These are phyloP conservation scores for Pyronema domesticum DNA, from an alignment of 495 filamentous ascomycete species.

Conservation along the genomic window DNA sequence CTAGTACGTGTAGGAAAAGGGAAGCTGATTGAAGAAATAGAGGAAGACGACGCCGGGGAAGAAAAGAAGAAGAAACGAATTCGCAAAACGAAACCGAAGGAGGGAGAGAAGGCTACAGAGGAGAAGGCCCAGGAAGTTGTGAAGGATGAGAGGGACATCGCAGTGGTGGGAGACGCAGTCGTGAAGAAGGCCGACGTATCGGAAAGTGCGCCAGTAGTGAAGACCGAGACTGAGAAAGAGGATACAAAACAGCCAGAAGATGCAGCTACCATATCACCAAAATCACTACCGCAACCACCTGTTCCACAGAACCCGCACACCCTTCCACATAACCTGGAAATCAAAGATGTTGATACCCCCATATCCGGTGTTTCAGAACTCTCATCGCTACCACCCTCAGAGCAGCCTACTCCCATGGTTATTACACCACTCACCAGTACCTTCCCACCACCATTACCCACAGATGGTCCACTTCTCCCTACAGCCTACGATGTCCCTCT, in stretches of 20 bases:
- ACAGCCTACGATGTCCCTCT: background rate
- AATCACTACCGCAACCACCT: too few relatives aligned
- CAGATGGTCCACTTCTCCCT: background rate
- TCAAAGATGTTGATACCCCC: too few relatives aligned
- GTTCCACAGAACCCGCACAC: too few relatives aligned
- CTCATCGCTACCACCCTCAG: too few relatives aligned
- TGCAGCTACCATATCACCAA: too few relatives aligned
- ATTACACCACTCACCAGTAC: too few relatives aligned
- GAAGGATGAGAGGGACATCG: slow-evolving; percentile 1
- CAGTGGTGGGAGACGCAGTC: background rate
- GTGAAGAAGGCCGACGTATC: background rate
- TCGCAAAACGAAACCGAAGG: background rate
- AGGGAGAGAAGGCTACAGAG: slow-evolving; percentile 7
- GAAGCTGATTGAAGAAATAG: slow-evolving; percentile 17
- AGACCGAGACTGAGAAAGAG: background rate
- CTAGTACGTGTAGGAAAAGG: slow-evolving; percentile 52
- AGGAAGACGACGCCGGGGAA: slow-evolving; percentile 9
- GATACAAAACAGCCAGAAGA: too few relatives aligned
- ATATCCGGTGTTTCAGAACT: too few relatives aligned
- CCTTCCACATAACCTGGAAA: too few relatives aligned
- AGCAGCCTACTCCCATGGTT: too few relatives aligned
- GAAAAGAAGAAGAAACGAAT: slow-evolving; percentile 16
- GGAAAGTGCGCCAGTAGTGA: background rate
- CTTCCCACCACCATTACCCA: background rate
- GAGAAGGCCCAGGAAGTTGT: background rate